phyloP scores from a whole-genome alignment of 2,329 filamentous ascomycete genomes.

The Helicocarpus griseus region DNA sequence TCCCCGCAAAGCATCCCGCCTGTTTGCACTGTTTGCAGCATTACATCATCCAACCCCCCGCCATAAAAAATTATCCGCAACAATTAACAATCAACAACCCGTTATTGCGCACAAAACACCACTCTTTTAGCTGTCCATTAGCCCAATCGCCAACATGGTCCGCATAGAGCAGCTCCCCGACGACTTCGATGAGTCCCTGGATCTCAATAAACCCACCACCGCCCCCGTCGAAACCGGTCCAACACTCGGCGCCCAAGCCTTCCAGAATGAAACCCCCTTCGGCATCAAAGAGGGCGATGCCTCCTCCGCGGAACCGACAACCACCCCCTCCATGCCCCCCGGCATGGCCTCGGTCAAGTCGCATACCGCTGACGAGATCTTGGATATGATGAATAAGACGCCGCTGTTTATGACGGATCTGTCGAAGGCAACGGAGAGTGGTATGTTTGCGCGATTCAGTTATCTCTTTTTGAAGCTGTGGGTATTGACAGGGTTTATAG shows the following conservation, averaged over 20 bases:
- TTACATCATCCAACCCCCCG: background rate
- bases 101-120: too few relatives aligned
- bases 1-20: background rate
- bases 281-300: constrained; percentile 29
- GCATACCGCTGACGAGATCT: constrained; percentile 50
- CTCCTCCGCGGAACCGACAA: constrained; percentile 26
- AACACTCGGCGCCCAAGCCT: constrained; percentile 8
- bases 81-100: background rate
- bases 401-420: constrained; percentile 96
- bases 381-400: constrained; percentile 56
- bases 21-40: constrained; percentile 1
- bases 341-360: constrained; percentile 48
- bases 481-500: constrained; percentile 16
- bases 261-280: constrained; percentile 27
- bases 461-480: background rate
- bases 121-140: too few relatives aligned
- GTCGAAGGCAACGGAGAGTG: constrained; percentile 49
- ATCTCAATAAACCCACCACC: constrained; percentile 29
- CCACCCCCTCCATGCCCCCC: constrained; percentile 44
- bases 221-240: too few relatives aligned
- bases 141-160: constrained; percentile 36
- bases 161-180: constrained; percentile 42
- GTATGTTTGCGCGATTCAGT: constrained; percentile 21
- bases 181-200: constrained; percentile 39
- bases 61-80: background rate